Evolutionary conservation across 208 protist species (phyloP), one percentile per base, ranked within the genome.

Genomic region (Trypanosoma brucei): DNA sequence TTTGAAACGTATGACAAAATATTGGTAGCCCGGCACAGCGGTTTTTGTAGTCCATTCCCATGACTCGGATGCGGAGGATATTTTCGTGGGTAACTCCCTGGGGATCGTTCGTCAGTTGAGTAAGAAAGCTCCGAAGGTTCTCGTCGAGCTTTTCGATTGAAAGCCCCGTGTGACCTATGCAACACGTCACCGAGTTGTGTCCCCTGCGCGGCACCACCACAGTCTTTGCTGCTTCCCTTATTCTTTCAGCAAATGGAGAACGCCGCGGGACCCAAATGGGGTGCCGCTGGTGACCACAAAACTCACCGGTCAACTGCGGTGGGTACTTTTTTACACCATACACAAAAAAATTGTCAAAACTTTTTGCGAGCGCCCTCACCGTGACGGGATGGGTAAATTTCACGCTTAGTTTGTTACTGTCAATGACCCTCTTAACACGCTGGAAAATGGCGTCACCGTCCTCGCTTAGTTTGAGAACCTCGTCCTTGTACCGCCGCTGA

Each of bases 281-380:
- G 44, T 76, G 57, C n/a, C 76, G 72, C 46, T 79, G 83, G 61
- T 95, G 89, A 35, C 83, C 84, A 38, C 93, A 70, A 60, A 95
- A 95, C 70, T 95, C 89, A 33, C 89, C 89, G 4, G 86, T 84
- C 11, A 95, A 75, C 69, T 91, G 83, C 34, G 61, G 61, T 22
- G 89, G 89, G 59, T 92, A 95, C 50, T 77, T 86, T 57, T 79
- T 75, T 22, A 83, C 76, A 37, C 73, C 83, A 72, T 86, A 85
- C 5, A 93, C 62, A 48, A 95, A 65, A 63, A 95, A 92, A 68
- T 93, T 81, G 54, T 92, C 84, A 68, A 90, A 95, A 61, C 84
- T 92, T 62, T 86, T 92, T 3, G 89, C 76, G 31, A 95, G 86
- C 2, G 86, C 86, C 35, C 89, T 86, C 22, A 89, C 74, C 0